Evolutionary conservation across 2,329 filamentous ascomycete species (phyloP), one percentile per base, ranked within the genome.

Genomic region (Triangularia verruculosa): DNA sequence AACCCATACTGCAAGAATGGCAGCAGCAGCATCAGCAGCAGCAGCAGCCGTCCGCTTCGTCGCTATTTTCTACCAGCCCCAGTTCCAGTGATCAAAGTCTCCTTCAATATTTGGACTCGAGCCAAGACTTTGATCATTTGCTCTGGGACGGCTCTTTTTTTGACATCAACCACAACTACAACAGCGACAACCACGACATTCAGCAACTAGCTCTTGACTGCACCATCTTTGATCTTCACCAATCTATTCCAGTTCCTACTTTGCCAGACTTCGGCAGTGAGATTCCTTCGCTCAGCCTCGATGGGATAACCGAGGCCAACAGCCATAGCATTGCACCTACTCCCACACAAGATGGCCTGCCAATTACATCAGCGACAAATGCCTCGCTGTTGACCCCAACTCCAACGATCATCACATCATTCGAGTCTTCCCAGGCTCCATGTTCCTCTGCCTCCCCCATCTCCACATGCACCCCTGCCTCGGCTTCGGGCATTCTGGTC

Each of bases 1-100:
- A 66, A 24, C 67, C 13, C 32, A 65, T 72, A 63, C 62, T 66
- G 71, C 70, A 72, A 72, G 68, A 71, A 74, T 74, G 72, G 71
- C 15, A 61, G 67, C 67, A 55, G 64, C 70, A 66, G 64, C 63
- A 63, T 59, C 61, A 43, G 60, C 71, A 61, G 65, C 61, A 67
- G 66, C 66, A 28, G 62, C 67, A 58, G 65, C 65, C 66, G 25
- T 59, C 55, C 69, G 69, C 25, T 57, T 67, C 67, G 25, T 61
- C 64, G 55, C 61, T 57, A 17, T 51, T 60, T 27, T 61, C 63
- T 68, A 68, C 66, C 66, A 64, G 57, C 70, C 67, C 59, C 68
- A 69, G 63, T 60, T 51, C 24, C 55, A 62, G 28, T 56, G 51
- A 65, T 20, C 59, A 57, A 12, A 17, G 62, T 15, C 61, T 43